Percentiles rank a stretch among this genome's conserved stretches.
Conservation (phyloP, 1,284 basidiomycete genomes). For the Marasmius tenuissimus region DNA sequence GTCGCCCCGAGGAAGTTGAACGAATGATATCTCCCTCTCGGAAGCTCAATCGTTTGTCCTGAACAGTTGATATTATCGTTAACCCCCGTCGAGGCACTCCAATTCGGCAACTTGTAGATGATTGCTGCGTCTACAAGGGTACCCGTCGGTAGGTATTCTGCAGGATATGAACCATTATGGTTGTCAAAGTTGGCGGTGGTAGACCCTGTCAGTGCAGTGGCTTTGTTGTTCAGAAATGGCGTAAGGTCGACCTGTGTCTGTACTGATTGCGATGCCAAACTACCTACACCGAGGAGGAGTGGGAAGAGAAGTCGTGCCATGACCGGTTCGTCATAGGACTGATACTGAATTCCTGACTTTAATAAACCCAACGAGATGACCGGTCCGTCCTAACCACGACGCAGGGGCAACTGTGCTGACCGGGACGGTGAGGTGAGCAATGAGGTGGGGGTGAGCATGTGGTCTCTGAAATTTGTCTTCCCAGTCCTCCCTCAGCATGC, state of each 20-base stretch:
- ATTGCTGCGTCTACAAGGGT: slow-evolving; percentile 10
- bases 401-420: too few species aligned
- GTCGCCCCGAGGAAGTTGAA: slow-evolving; percentile 17
- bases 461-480: too few species aligned
- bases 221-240: slow-evolving; percentile 13
- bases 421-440: too few species aligned
- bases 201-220: slow-evolving; percentile 8
- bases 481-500: too few species aligned
- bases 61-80: slow-evolving; percentile 14
- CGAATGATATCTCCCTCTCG: slow-evolving; percentile 8
- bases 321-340: too few species aligned
- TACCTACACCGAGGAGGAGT: too few species aligned
- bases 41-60: slow-evolving; percentile 4
- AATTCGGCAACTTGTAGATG: not conserved
- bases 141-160: slow-evolving; percentile 12
- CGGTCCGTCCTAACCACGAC: too few species aligned
- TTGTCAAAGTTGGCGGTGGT: slow-evolving; percentile 11
- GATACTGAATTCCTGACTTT: too few species aligned
- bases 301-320: too few species aligned
- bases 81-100: slow-evolving; percentile 2
- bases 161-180: slow-evolving; percentile 14
- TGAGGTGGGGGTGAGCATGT: too few species aligned
- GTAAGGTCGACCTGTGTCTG: slow-evolving; percentile 12
- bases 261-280: too few species aligned
- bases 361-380: too few species aligned